Percentiles rank a stretch among this genome's conserved stretches.
These are phyloP conservation scores for Septoria petroselini DNA, from an alignment of 2,329 filamentous ascomycete species.

Conservation along the genomic window DNA sequence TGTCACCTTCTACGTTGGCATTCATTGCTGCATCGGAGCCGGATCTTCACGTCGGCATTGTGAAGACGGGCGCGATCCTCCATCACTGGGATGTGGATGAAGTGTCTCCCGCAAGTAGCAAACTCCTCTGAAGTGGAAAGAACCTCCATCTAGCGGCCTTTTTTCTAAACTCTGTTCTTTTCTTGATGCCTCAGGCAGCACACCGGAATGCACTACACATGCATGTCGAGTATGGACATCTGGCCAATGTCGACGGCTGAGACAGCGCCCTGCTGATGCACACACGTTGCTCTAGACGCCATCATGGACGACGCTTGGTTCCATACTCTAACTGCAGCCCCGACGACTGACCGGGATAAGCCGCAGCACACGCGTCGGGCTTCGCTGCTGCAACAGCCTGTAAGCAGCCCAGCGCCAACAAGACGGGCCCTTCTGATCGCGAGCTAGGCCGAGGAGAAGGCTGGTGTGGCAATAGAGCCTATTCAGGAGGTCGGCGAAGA, in stretches of 20 bases:
- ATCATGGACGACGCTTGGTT: constrained; percentile 74
- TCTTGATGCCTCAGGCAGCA: too few species aligned
- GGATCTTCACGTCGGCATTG: too few species aligned
- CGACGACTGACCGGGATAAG: constrained; percentile 51
- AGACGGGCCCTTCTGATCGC: constrained; percentile 41
- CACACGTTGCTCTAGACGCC: neutral
- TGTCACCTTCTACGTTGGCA: too few species aligned
- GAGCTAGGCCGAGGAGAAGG: constrained; percentile 55
- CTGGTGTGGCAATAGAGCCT: constrained; percentile 54
- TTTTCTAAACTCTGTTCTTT: too few species aligned
- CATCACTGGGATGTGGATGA: too few species aligned
- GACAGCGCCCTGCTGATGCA: constrained; percentile 2
- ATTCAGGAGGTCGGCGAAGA: constrained; percentile 57
- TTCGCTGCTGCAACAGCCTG: constrained; percentile 60
- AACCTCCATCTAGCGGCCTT: too few species aligned
- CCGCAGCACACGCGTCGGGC: constrained; percentile 63
- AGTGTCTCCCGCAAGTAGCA: too few species aligned
- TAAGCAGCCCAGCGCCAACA: constrained; percentile 41
- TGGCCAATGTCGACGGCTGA: neutral
- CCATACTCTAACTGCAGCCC: constrained; percentile 57
- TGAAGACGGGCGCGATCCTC: neutral
- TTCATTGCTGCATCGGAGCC: too few species aligned
- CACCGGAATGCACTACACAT: neutral
- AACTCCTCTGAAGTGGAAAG: neutral
- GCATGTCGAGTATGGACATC: neutral